Evolutionary conservation across 2,329 filamentous ascomycete species (phyloP), one percentile per base, ranked within the genome.

Genomic region (Pyrenophora teres): DNA sequence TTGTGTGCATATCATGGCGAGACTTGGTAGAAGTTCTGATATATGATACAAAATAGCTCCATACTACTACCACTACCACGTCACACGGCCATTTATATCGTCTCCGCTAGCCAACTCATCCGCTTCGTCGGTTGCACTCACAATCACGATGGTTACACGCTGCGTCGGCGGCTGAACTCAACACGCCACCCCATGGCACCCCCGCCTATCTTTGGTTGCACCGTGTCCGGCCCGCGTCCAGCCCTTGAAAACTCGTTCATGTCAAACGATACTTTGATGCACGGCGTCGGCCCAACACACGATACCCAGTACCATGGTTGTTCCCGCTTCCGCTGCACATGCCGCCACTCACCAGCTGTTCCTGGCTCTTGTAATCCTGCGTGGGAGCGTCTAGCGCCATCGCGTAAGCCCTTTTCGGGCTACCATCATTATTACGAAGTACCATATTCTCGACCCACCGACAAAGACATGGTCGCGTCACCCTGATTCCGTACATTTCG

Each of bases 171-270:
- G 50, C 56, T 51, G 43, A 44, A 52, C 31, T 9, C 27, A 30
- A 30, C 16, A 46, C 12, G 31, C 38, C 27, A 18, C 35, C 49
- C 40, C 44, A 36, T 27, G 41, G 23, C 13, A 50, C 31, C 32
- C 15, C 30, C 45, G 31, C 45, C 15, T 39, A 19, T 5, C 39
- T 25, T 25, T 25, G 23, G n/a, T 46, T 16, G 42, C 46, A 45
- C 27, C 37, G n/a, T 15, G 13, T 40, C 45, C 27, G 23, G 43
- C 32, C 40, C 45, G 49, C 41, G 36, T 27, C 13, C 21, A 27
- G 30, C 44, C 19, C 47, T 35, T 27, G 55, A 59, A 62, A 59
- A 61, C 40, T 54, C 55, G 59, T 62, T 60, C 55, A 57, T 53
- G 50, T 55, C 61, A 64, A 60, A 48, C 42, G 51, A 59, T 46